Base-by-base conservation (phyloP, 148 eudicot genomes). In the Cornus controversa region DNA sequence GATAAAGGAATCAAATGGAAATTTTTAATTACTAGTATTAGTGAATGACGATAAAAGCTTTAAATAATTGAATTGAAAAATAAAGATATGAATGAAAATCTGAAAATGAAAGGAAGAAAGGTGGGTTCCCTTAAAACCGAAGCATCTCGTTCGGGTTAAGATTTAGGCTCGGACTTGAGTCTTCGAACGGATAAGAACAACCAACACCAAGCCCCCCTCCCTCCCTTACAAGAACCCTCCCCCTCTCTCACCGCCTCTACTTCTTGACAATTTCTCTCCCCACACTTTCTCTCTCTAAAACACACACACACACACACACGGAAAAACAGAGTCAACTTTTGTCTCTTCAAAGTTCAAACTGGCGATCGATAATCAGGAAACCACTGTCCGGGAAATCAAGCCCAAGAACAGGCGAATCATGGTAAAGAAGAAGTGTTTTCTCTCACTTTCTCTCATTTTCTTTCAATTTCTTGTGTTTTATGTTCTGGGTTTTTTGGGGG, bases 301-400 rank as follows among this genome's bases (percentile, higher is more conserved):
- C 16, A 54, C 66, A 16, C n/a, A 53, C 1, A 27, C 10, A 45
- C 64, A 23, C n/a, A n/a, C n/a, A n/a, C n/a, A 13, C 29, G 3
- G 26, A 58, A 77, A 73, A 73, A 73, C 67, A 75, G 42, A 68
- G 31, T 2, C 37, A 2, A 6, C 37, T 62, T 66, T 42, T 74
- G 62, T 75, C 57, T 73, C 71, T 70, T 76, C 66, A 20, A 14
- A 14, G 69, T 80, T 89, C 86, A 86, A 86, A 75, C 87, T 93
- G 98, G 98, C 96, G 84, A 91, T 93, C 69, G 98, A 89, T 75
- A 91, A 87, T 73, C 92, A 85, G 66, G 96, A 91, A 69, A 64
- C 86, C 60, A 34, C 82, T 70, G 89, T 91, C 78, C 88, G 87
- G 16, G 93, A 92, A 86, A 80, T 93, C 83, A 93, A 91, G 84